These are phyloP conservation scores for Sanghuangporus sanghuang DNA, from an alignment of 1,284 basidiomycete species.

Conservation along the genomic window DNA sequence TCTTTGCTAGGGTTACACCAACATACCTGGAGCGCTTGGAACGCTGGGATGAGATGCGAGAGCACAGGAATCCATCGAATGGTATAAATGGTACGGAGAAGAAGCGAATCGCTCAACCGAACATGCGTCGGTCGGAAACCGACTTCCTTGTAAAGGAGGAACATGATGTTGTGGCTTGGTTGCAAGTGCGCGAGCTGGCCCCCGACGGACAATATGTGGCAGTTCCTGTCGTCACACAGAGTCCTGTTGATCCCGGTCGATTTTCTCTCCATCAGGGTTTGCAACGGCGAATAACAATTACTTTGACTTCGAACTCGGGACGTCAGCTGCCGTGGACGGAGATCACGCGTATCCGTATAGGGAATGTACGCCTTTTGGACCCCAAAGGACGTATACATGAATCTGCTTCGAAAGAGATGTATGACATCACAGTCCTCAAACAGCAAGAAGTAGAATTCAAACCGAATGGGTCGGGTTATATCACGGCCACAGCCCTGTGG, in stretches of 20 bases:
- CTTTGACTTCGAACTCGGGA: slow-evolving; percentile 84
- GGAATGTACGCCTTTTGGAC: slow-evolving; percentile 83
- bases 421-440: slow-evolving; percentile 69
- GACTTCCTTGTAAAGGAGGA: slow-evolving; percentile 87
- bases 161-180: slow-evolving; percentile 85
- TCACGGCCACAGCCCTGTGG: slow-evolving; percentile 78
- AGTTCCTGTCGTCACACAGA: slow-evolving; percentile 77
- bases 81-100: slow-evolving; percentile 29
- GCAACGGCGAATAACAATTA: slow-evolving; percentile 78
- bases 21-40: slow-evolving; percentile 86
- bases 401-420: slow-evolving; percentile 59
- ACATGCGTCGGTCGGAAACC: slow-evolving; percentile 87
- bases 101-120: slow-evolving; percentile 41
- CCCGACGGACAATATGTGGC: slow-evolving; percentile 81
- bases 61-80: slow-evolving; percentile 42
- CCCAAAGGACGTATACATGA: slow-evolving; percentile 78
- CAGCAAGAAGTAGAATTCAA: slow-evolving; percentile 70
- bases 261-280: slow-evolving; percentile 92
- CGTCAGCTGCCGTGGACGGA: slow-evolving; percentile 83
- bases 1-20: slow-evolving; percentile 77
- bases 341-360: slow-evolving; percentile 72
- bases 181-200: slow-evolving; percentile 85
- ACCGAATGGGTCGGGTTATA: slow-evolving; percentile 74
- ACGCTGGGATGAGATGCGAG: slow-evolving; percentile 86
- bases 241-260: slow-evolving; percentile 77